Evolutionary conservation across 371 early-diverging fungal species (phyloP).

Genomic region (Mucor ambiguus): DNA sequence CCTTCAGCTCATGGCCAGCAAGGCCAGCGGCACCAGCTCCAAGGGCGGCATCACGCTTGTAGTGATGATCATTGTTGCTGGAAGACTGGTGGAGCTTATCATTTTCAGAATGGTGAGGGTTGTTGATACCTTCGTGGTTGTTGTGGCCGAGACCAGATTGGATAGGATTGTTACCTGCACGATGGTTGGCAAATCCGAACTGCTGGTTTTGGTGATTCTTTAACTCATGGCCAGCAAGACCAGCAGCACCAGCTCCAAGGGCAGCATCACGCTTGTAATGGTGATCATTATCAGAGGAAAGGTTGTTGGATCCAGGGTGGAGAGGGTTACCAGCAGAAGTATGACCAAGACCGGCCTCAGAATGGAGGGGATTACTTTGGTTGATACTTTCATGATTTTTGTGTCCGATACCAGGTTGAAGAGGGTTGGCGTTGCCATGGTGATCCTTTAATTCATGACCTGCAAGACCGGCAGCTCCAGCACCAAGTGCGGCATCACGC

Average conservation of each 20-base stretch:
- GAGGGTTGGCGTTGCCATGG: background rate
- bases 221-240: constrained; percentile 15
- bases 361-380: background rate
- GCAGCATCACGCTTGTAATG: constrained; percentile 16
- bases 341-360: background rate
- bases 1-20: constrained; percentile 12
- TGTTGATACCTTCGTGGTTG: background rate
- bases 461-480: constrained; percentile 7
- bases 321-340: background rate
- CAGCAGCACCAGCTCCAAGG: constrained; percentile 15
- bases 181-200: background rate
- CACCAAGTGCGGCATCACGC: constrained; percentile 5
- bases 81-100: background rate
- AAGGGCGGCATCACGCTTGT: background rate
- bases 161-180: too few species aligned
- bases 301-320: background rate
- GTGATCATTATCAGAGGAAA: background rate
- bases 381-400: too few species aligned
- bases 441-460: constrained; percentile 15
- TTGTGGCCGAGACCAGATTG: background rate
- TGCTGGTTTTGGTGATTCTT: constrained; percentile 15
- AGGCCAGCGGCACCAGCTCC: constrained; percentile 18
- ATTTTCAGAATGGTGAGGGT: background rate
- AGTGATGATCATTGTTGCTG: background rate
- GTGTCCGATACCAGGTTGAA: too few species aligned